Evolutionary conservation across 192 early-diverging fungal species (phyloP).

Genomic region (Rhizophlyctis rosea): DNA sequence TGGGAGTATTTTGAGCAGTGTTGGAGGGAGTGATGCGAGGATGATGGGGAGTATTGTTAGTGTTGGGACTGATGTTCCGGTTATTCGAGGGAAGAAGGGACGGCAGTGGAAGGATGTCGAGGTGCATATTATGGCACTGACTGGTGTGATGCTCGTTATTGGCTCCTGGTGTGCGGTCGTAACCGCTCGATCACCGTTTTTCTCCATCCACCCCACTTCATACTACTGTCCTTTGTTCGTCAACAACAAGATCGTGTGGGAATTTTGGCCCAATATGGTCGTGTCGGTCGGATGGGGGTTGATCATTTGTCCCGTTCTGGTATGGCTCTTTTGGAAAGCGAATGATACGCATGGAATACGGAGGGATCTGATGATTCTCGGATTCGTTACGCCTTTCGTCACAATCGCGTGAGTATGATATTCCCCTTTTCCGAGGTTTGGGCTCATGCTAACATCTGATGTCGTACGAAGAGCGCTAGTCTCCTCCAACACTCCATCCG

Average conservation of each 20-base stretch:
- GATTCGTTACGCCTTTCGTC: constrained; percentile 10
- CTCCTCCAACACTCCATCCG: neutral
- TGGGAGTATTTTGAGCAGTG: neutral
- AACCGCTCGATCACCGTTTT: neutral
- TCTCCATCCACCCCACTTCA: neutral
- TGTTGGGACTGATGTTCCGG: neutral
- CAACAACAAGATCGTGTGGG: constrained; percentile 4
- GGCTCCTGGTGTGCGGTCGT: neutral
- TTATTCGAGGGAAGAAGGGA: neutral
- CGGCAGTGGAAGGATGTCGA: too few relatives aligned
- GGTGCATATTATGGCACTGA: too few relatives aligned
- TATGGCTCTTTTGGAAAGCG: constrained; percentile 22
- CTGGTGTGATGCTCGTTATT: neutral
- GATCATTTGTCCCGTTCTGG: constrained; percentile 20
- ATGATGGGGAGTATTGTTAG: neutral
- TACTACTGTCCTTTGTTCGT: neutral
- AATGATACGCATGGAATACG: constrained; percentile 34
- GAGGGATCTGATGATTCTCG: constrained; percentile 17
- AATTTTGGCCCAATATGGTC: constrained; percentile 16
- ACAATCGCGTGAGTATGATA: constrained; percentile 19
- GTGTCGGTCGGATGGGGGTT: constrained; percentile 10
- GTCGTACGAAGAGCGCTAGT: neutral
- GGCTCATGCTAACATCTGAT: too few relatives aligned
- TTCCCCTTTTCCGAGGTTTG: neutral
- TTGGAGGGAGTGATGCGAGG: neutral